Evolutionary conservation across 345 rosid species (phyloP), one percentile per base, ranked within the genome.

Genomic region (Gossypium arboreum): DNA sequence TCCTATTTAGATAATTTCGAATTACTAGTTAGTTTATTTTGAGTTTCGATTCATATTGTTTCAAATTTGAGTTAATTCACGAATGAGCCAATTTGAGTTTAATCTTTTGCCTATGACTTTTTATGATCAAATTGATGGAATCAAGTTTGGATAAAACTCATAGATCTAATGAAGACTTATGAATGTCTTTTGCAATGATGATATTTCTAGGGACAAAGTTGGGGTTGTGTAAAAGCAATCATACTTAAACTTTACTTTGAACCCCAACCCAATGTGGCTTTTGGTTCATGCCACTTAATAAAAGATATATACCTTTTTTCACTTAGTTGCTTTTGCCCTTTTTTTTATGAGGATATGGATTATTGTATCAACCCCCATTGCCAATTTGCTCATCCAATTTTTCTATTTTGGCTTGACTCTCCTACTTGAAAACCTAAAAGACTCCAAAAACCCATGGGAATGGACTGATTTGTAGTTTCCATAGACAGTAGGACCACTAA

Each of bases 301-400:
- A 63, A 72, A 57, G 76, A 34, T 5, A 76, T 68, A 76, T 24
- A 48, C 63, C 75, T 77, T 77, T 77, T 62, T 54, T 61, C 68
- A 73, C 44, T 51, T n/a, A 20, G 76, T 57, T 63, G 69, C 71
- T 77, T 81, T 74, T 74, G 51, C 70, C 68, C 80, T 5, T 34
- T 75, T 29, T 34, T 73, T 81, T 62, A 61, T 74, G 62, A 76
- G 76, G 13, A 63, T n/a, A 48, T 9, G 15, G 22, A 34, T 47
- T 51, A 22, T n/a, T 72, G 68, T 68, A 68, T 24, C 60, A 70
- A 45, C 57, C 15, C 64, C 77, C 61, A 71, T 34, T 73, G 73
- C 59, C 47, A 6, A n/a, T 18, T 2, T 24, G 16, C 24, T 34
- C 4, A 5, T 34, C 41, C 41, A 34, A 34, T 34, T 34, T 76